A percentile compares a stretch with the other conserved stretches of the same genome.
These are phyloP conservation scores for Corchorus olitorius DNA, from an alignment of 345 rosid species.

Conservation along the genomic window DNA sequence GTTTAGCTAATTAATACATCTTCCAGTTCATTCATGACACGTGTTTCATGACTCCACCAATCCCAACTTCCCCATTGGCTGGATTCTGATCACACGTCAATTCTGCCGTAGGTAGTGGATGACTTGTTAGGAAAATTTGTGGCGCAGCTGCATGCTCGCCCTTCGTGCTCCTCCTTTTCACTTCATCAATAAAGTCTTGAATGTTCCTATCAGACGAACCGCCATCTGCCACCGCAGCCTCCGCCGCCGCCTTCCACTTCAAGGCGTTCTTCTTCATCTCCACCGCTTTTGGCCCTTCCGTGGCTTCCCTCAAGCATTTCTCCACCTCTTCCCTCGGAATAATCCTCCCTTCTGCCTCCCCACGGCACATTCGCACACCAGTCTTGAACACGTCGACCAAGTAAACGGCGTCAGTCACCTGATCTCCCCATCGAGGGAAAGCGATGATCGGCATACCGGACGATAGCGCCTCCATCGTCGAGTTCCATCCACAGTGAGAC, in stretches of 20 bases:
- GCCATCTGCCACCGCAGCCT: slow-evolving; percentile 68
- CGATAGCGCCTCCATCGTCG: slow-evolving; percentile 71
- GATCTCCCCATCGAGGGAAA: slow-evolving; percentile 90
- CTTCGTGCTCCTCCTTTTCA: slow-evolving; percentile 33
- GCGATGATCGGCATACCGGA: slow-evolving; percentile 67
- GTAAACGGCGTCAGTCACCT: slow-evolving; percentile 72
- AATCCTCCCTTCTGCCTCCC: slow-evolving; percentile 56
- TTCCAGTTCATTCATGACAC: too few relatives aligned
- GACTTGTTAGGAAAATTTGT: neutral
- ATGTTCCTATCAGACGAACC: slow-evolving; percentile 73
- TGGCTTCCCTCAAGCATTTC: slow-evolving; percentile 60
- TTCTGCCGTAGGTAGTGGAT: neutral
- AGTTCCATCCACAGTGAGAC: slow-evolving; percentile 96
- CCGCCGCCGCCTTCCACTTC: slow-evolving; percentile 73
- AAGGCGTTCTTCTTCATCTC: slow-evolving; percentile 60
- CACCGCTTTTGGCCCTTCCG: slow-evolving; percentile 49
- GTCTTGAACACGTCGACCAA: slow-evolving; percentile 60
- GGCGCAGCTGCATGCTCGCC: neutral
- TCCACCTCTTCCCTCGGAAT: slow-evolving; percentile 66
- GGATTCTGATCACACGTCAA: neutral
- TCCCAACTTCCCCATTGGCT: slow-evolving; percentile 11
- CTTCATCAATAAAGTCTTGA: slow-evolving; percentile 64
- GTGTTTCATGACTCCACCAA: neutral
- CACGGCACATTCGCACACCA: slow-evolving; percentile 70
- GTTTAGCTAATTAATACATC: too few relatives aligned